These are phyloP conservation scores for Effrenium voratum DNA, from an alignment of 73 alveolate species.

Conservation along the genomic window DNA sequence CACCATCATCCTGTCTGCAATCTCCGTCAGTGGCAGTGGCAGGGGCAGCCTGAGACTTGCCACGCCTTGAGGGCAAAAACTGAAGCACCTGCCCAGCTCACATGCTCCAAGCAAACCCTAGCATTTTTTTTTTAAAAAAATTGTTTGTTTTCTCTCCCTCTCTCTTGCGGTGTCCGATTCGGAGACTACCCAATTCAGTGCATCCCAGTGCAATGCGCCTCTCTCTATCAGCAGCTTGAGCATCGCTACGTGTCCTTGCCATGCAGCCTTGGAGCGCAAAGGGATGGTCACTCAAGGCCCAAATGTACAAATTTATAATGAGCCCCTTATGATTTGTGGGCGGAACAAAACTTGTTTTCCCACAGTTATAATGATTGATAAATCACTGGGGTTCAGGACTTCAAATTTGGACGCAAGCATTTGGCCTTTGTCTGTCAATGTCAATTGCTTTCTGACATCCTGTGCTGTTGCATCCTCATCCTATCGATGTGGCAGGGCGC, in stretches of 20 bases:
- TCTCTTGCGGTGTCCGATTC: background rate
- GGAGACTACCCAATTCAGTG: background rate
- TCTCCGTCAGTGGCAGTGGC: background rate
- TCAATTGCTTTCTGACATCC: too few species aligned
- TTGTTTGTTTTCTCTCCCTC: background rate
- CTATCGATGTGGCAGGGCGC: background rate
- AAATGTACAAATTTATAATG: too few species aligned
- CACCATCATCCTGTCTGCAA: conserved; percentile 66
- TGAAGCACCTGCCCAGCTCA: conserved; percentile 21
- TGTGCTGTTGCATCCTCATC: too few species aligned
- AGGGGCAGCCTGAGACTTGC: background rate
- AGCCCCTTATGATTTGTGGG: too few species aligned
- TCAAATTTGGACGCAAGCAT: too few species aligned
- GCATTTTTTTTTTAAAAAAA: background rate
- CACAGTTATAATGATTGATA: too few species aligned
- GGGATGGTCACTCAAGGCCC: too few species aligned
- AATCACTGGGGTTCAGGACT: too few species aligned
- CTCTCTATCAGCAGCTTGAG: background rate
- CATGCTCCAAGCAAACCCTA: too few species aligned
- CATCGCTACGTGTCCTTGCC: conserved; percentile 63
- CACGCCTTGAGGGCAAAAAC: conserved; percentile 57
- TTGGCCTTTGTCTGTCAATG: too few species aligned
- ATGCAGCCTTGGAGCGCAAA: conserved; percentile 22
- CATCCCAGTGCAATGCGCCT: background rate
- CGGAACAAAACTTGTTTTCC: too few species aligned